Base-by-base conservation (phyloP, 73 alveolate genomes). In the Urostyla sp. region DNA sequence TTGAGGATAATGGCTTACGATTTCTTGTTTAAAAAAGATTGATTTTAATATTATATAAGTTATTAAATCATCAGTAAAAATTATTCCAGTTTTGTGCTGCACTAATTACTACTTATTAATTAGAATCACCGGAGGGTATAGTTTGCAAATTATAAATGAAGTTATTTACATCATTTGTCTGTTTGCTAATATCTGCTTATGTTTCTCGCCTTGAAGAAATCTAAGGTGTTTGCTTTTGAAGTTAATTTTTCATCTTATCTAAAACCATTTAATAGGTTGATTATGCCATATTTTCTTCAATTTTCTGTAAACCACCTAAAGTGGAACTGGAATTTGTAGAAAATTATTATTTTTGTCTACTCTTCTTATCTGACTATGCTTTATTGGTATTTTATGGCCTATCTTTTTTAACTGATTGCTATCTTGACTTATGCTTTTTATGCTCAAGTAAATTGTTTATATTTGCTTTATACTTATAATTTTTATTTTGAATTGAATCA, bases 161-260 rank as follows among this genome's bases (percentile, higher is more conserved):
- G 4, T 63, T 7, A 38, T 63, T 60, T 4, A 20, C 4, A 23
- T 63, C 24, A 23, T n/a, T 3, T 4, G 1, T 16, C 3, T 36
- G 15, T 7, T 28, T 38, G 44, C n/a, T 28, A 20, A 4, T 37
- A 63, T 63, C 24, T 63, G 28, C 35, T 5, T 16, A 11, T 37
- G 50, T 34, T 63, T 38, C 30, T 5, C 18, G 3, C 48, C 48
- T 18, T 20, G 21, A 24, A 37, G 61, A 5, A 7, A 11, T 15
- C 8, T 37, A 46, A 40, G 18, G 8, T 15, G 3, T 44, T 6
- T 30, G 44, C 38, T 69, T 69, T 27, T 49, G 31, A 13, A 69
- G 83, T 69, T 69, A 36, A 2, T 69, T 35, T 48, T 69, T 69
- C 83, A 69, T 69, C 34, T 49, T 69, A 46, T 69, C 83, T 24